Conservation (phyloP, 176 grass and related monocot genomes). For the Aegilops sharonensis region DNA sequence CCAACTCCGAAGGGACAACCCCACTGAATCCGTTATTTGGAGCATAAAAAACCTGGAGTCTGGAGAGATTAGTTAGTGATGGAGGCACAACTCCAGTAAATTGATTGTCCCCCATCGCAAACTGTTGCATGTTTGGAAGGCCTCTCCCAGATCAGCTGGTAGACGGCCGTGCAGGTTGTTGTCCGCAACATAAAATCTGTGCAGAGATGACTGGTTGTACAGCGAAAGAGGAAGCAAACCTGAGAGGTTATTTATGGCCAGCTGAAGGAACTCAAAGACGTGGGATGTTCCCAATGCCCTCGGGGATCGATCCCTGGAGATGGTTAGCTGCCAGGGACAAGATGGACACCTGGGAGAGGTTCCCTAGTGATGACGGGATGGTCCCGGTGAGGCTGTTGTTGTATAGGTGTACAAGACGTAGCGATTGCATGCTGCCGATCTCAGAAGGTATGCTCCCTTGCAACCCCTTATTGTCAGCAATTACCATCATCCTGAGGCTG, state of each 20-base stretch:
- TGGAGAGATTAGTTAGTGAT: not conserved
- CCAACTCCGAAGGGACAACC: not conserved
- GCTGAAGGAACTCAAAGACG: not conserved
- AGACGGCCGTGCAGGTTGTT: slow-evolving; percentile 13
- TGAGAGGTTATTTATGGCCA: not conserved
- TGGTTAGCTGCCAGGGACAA: not conserved
- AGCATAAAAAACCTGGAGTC: not conserved
- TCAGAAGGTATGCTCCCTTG: not conserved
- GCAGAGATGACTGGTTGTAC: slow-evolving; percentile 19
- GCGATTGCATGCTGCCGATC: not conserved
- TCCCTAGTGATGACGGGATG: not conserved
- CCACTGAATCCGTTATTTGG: not conserved
- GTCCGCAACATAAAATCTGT: not conserved
- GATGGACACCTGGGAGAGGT: not conserved
- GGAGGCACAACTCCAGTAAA: not conserved
- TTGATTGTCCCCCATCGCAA: not conserved
- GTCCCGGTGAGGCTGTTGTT: not conserved
- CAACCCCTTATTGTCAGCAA: not conserved
- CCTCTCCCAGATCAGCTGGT: not conserved
- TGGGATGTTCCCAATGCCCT: not conserved
- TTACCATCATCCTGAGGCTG: not conserved
- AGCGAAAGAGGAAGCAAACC: not conserved
- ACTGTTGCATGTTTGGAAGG: not conserved
- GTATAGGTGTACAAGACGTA: not conserved
- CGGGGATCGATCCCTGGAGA: not conserved